phyloP scores from a whole-genome alignment of 1,284 basidiomycete genomes.

The Fomitopsis pinicola region DNA sequence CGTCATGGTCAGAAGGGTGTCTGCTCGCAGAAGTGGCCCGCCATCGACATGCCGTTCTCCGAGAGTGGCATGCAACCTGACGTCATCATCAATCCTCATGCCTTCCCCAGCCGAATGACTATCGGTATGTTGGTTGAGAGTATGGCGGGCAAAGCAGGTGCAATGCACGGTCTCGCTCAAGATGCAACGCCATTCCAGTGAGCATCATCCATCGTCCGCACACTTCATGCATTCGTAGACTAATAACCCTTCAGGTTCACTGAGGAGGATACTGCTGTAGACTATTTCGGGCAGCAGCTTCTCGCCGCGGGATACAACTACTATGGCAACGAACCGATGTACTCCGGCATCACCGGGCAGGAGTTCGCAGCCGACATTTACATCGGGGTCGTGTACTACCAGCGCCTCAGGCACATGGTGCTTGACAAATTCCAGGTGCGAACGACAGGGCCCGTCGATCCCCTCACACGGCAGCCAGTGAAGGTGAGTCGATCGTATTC shows the following conservation, averaged over 20 bases:
- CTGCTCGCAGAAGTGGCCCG: slow-evolving; percentile 98
- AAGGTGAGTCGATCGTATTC: slow-evolving; percentile 58
- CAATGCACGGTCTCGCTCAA: slow-evolving; percentile 97
- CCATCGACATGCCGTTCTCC: slow-evolving; percentile 97
- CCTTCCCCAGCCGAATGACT: slow-evolving; percentile 99
- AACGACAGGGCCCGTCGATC: slow-evolving; percentile 96
- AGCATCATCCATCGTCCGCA: slow-evolving; percentile 21
- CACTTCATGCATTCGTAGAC: neutral
- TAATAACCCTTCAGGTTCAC: slow-evolving; percentile 64
- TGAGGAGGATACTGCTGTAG: slow-evolving; percentile 93
- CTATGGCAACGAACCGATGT: slow-evolving; percentile 99
- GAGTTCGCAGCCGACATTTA: slow-evolving; percentile 99
- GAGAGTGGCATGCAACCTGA: slow-evolving; percentile 99
- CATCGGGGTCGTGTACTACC: slow-evolving; percentile 97
- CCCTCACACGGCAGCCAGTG: slow-evolving; percentile 94
- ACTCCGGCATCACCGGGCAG: slow-evolving; percentile 97
- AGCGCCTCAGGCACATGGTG: slow-evolving; percentile 98
- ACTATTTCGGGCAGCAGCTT: slow-evolving; percentile 97
- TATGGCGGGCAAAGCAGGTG: slow-evolving; percentile 97
- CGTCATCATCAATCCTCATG: slow-evolving; percentile 99
- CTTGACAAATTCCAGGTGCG: slow-evolving; percentile 99
- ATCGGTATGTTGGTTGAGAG: slow-evolving; percentile 99
- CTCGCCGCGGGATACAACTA: slow-evolving; percentile 96
- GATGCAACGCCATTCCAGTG: slow-evolving; percentile 98
- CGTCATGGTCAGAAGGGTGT: slow-evolving; percentile 99